Base-by-base conservation (phyloP, 345 rosid genomes). In the Gossypium raimondii region DNA sequence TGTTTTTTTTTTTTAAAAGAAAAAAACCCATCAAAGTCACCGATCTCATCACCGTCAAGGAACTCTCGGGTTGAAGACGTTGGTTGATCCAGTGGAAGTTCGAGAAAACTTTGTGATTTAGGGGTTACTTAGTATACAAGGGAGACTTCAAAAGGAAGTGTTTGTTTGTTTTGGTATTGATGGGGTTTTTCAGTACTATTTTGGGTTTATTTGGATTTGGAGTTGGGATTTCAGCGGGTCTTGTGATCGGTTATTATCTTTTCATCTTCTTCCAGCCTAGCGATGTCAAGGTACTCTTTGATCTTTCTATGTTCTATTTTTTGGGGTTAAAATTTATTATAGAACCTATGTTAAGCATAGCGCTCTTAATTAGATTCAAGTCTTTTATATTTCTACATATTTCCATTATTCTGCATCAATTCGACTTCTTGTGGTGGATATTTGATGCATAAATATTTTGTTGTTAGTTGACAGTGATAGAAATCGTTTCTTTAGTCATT, bases 161-260 rank as follows among this genome's bases (percentile, higher is more conserved):
- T 0, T 11, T 56, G 22, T 56, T 56, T 56, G 5, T 9, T n/a
- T 38, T 18, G 69, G 24, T 52, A 63, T 17, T 58, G 67, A 94
- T 95, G 98, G 98, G 99, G 0, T 79, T 93, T 52, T 58, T 91
- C 27, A 91, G 94, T 74, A 87, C 92, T 2, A 29, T 91, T 11
- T 73, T 88, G 50, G 98, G 99, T 57, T 87, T 91, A 8, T 89
- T 85, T 61, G 99, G 99, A 72, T 93, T 95, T 66, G 97, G 98
- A 38, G 83, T 93, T 59, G 99, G 99, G 75, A 80, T 90, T 78
- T 84, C 96, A 9, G 44, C 78, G 48, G 99, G 99, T 29, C 89
- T 95, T 24, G 86, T 82, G 29, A 76, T 90, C 76, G 99, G 99
- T 0, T 95, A 95, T 77, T 79, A 43, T 69, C 78, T 95, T 3